A percentile compares a stretch with the other conserved stretches of the same genome.
These are phyloP conservation scores for Crotalaria pallida DNA, from an alignment of 306 rosid species.

Conservation along the genomic window DNA sequence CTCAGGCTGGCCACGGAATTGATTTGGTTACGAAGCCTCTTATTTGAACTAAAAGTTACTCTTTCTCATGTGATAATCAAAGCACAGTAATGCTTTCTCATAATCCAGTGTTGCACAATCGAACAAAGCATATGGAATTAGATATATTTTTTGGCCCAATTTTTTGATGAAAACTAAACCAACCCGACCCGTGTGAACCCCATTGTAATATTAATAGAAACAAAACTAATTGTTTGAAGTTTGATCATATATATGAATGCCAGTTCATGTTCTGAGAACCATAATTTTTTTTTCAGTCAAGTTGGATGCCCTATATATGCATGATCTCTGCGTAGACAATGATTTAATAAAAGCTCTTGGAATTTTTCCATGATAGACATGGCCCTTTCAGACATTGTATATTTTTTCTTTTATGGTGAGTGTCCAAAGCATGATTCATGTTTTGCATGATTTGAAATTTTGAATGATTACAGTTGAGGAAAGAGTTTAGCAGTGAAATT, in stretches of 20 bases:
- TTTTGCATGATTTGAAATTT: neutral
- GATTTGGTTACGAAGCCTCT: too few species aligned
- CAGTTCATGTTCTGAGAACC: neutral
- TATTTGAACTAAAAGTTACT: too few species aligned
- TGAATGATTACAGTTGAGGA: slow-evolving; percentile 48
- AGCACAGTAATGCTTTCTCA: too few species aligned
- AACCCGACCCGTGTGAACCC: neutral
- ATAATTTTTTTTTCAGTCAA: neutral
- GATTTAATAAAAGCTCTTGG: neutral
- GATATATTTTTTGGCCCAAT: too few species aligned
- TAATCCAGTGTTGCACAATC: too few species aligned
- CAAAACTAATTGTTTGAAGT: neutral
- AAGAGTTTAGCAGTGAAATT: slow-evolving; percentile 74
- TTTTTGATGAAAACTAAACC: too few species aligned
- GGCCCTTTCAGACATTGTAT: too few species aligned
- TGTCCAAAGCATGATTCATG: neutral
- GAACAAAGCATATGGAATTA: too few species aligned
- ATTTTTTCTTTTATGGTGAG: neutral
- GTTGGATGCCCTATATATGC: slow-evolving; percentile 3
- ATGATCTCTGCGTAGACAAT: neutral
- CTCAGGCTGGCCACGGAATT: too few species aligned
- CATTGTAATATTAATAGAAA: neutral
- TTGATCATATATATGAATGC: neutral
- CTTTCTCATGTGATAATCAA: too few species aligned
- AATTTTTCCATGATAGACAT: neutral